phyloP scores from a whole-genome alignment of 2,329 filamentous ascomycete genomes.

The Scopulariopsis brevicaulis region DNA sequence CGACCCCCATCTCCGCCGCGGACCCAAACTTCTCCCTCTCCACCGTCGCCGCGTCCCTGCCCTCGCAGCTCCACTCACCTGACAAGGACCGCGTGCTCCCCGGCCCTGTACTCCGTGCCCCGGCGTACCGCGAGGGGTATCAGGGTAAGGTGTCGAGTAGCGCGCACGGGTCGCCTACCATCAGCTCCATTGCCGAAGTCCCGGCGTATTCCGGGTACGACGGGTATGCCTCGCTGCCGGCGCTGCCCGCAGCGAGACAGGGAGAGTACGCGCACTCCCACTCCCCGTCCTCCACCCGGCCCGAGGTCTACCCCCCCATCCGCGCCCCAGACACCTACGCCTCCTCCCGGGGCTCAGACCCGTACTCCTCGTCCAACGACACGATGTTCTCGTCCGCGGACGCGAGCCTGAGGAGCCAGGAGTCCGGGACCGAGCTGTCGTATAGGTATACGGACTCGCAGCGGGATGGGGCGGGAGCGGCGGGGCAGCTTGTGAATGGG shows the following conservation, averaged over 20 bases:
- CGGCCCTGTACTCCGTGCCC: background rate
- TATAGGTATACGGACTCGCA: slow-evolving; percentile 8
- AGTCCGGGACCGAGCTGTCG: slow-evolving; percentile 7
- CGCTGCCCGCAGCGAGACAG: slow-evolving; percentile 1
- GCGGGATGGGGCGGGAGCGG: background rate
- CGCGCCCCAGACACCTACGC: background rate
- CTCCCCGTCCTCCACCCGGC: background rate
- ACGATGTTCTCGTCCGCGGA: slow-evolving; percentile 9
- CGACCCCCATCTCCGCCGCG: slow-evolving; percentile 12
- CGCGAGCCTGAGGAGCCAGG: slow-evolving; percentile 6
- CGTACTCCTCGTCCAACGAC: slow-evolving; percentile 5
- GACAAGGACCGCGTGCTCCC: slow-evolving; percentile 16
- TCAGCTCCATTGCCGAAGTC: slow-evolving; percentile 4
- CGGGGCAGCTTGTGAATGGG: slow-evolving; percentile 1
- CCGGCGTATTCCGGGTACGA: background rate
- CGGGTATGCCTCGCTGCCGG: slow-evolving; percentile 1
- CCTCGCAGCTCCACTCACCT: slow-evolving; percentile 13
- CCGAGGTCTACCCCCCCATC: too few relatives aligned
- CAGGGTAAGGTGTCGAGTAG: background rate
- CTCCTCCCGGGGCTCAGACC: slow-evolving; percentile 1
- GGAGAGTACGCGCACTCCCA: background rate
- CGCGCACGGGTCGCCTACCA: slow-evolving; percentile 4
- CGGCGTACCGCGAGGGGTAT: background rate
- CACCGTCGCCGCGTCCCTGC: slow-evolving; percentile 26
- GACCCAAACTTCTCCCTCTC: slow-evolving; percentile 27